Base-by-base conservation (phyloP, 345 rosid genomes). In the Litchi chinensis region DNA sequence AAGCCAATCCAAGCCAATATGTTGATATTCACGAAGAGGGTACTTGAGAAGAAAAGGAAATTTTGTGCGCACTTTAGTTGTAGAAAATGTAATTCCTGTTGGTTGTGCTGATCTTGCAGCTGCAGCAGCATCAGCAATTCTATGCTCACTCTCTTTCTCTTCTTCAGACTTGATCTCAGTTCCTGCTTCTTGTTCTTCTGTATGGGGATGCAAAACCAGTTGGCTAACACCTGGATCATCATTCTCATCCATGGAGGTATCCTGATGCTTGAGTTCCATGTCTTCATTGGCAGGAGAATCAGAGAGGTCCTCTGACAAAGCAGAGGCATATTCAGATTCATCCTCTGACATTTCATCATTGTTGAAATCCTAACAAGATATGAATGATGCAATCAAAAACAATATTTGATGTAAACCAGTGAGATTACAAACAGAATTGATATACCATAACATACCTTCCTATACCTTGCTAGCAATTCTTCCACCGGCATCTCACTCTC, bases 61-160 rank as follows among this genome's bases (percentile, higher is more conserved):
- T 83, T 94, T 97, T 18, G 99, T 97, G 44, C 98, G 91, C 85
- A 97, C 99, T 84, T 92, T 90, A 56, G 98, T 97, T 73, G 99
- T 97, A 32, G 91, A 93, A 85, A 89, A 97, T 22, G 99, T 97
- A 85, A 89, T 94, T 76, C 99, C 99, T 24, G 99, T 97, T 72
- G 99, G 99, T 79, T 97, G 99, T 44, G 99, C 99, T 79, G 95
- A 92, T 87, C 99, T 91, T 81, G 99, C 99, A 68, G 97, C 99
- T 41, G 98, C 98, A 69, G 98, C 98, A 70, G 98, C 99, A 93
- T 93, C 98, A 79, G 94, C 98, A 86, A 97, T 88, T 86, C 88
- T 88, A 82, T 84, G 81, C 82, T 91, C 93, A 44, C 85, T 86
- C 41, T 84, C 93, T 76, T 70, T 88, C 56, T 71, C 89, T 37